Evolutionary conservation across 805 yeast species (phyloP).

Genomic region (Candida railenensis): DNA sequence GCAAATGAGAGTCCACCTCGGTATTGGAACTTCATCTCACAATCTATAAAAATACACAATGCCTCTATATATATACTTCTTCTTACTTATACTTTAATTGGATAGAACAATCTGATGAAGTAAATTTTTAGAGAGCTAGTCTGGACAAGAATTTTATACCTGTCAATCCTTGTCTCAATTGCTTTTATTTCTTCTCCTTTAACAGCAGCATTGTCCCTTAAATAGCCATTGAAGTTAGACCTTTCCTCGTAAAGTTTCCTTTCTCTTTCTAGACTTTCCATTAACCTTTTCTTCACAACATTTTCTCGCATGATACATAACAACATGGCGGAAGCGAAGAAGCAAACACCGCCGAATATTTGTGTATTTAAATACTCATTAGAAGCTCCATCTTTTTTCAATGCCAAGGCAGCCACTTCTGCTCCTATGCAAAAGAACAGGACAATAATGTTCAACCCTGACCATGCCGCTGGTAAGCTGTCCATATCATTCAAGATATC

Average conservation of each 20-base stretch:
- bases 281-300: constrained; percentile 44
- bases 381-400: constrained; percentile 20
- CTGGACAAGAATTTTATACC: constrained; percentile 8
- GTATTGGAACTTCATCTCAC: no score
- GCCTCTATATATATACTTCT: no score
- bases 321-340: constrained; percentile 41
- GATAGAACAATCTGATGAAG: constrained; percentile 19
- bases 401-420: constrained; percentile 55
- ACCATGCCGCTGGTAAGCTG: constrained; percentile 40
- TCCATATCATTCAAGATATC: constrained; percentile 20
- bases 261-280: constrained; percentile 10
- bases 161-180: not conserved
- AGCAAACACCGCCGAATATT: constrained; percentile 54
- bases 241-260: constrained; percentile 1
- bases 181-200: not conserved
- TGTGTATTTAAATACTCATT: constrained; percentile 59
- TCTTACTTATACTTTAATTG: constrained; percentile 2
- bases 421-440: constrained; percentile 39
- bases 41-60: no score
- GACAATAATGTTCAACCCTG: constrained; percentile 32
- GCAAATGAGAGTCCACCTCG: no score
- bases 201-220: constrained; percentile 6
- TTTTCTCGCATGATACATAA: constrained; percentile 51
- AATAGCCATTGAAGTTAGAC: constrained; percentile 9
- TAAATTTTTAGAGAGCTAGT: constrained; percentile 1